Percentiles rank a stretch among this genome's conserved stretches.
phyloP scores from a whole-genome alignment of 768 basidiomycete genomes.

The Boletellus sp. region DNA sequence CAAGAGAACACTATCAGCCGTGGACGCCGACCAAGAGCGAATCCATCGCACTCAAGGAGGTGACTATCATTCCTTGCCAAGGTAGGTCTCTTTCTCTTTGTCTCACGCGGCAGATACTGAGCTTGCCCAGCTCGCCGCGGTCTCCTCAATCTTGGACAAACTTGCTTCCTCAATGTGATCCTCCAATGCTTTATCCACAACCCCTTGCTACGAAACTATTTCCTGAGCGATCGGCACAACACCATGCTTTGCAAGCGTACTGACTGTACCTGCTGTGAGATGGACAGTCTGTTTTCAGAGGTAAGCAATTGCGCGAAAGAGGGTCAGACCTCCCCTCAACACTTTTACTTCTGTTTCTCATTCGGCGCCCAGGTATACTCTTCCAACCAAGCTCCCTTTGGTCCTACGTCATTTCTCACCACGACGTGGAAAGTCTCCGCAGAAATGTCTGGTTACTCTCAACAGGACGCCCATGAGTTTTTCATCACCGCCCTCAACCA shows the following conservation, averaged over 20 bases:
- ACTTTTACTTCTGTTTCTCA: neutral
- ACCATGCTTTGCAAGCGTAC: constrained; percentile 59
- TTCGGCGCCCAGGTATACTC: constrained; percentile 46
- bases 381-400: constrained; percentile 59
- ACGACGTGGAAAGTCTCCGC: constrained; percentile 77
- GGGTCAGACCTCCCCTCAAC: too few relatives aligned
- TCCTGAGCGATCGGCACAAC: constrained; percentile 89
- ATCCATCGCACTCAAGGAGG: constrained; percentile 43
- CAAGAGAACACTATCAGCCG: constrained; percentile 45
- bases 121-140: too few relatives aligned
- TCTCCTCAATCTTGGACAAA: constrained; percentile 84
- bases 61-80: constrained; percentile 67
- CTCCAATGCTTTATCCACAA: constrained; percentile 89
- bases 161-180: constrained; percentile 91
- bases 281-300: constrained; percentile 83
- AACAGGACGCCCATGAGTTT: constrained; percentile 92
- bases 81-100: too few relatives aligned
- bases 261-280: constrained; percentile 87
- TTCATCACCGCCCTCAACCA: constrained; percentile 83
- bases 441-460: constrained; percentile 87
- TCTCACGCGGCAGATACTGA: too few relatives aligned
- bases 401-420: constrained; percentile 78
- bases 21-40: constrained; percentile 49
- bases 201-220: constrained; percentile 83
- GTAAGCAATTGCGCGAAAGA: constrained; percentile 33